Conservation (phyloP, 2,329 filamentous ascomycete genomes). For the Ploettnerulaceae sp. region DNA sequence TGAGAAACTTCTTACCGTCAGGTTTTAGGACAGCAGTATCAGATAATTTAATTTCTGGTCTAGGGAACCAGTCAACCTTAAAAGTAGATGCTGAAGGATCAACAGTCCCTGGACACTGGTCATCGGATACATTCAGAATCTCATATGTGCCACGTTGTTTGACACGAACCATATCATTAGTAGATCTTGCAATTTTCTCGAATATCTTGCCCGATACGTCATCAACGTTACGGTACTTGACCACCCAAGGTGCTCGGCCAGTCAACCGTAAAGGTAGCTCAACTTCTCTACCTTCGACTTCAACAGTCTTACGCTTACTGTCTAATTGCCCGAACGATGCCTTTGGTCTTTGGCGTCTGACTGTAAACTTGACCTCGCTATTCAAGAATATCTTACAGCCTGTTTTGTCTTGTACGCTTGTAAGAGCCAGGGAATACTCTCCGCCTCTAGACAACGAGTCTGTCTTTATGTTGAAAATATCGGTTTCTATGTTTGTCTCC, state of each 20-base stretch:
- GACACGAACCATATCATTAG: constrained; percentile 67
- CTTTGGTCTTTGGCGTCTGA: constrained; percentile 82
- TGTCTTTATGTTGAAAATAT: constrained; percentile 68
- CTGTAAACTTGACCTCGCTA: constrained; percentile 78
- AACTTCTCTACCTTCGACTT: constrained; percentile 70
- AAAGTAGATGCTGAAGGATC: constrained; percentile 72
- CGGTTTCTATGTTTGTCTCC: constrained; percentile 56
- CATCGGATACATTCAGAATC: constrained; percentile 71
- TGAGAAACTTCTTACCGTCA: constrained; percentile 55
- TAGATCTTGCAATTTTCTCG: constrained; percentile 42
- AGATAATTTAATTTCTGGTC: constrained; percentile 66
- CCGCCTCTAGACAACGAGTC: constrained; percentile 72
- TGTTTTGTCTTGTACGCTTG: constrained; percentile 78
- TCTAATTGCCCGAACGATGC: constrained; percentile 83
- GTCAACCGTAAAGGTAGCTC: constrained; percentile 78
- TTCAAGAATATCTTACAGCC: constrained; percentile 83
- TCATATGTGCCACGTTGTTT: constrained; percentile 70
- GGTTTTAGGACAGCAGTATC: constrained; percentile 58
- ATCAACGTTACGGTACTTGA: constrained; percentile 68
- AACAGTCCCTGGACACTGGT: constrained; percentile 74
- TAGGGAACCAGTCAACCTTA: constrained; percentile 76
- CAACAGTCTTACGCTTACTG: constrained; percentile 67
- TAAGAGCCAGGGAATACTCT: constrained; percentile 82
- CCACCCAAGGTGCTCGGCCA: constrained; percentile 77
- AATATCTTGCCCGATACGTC: constrained; percentile 43